Percentiles rank a stretch among this genome's conserved stretches.
phyloP scores from a whole-genome alignment of 179 eudicot genomes.

The Amaranthus tricolor region DNA sequence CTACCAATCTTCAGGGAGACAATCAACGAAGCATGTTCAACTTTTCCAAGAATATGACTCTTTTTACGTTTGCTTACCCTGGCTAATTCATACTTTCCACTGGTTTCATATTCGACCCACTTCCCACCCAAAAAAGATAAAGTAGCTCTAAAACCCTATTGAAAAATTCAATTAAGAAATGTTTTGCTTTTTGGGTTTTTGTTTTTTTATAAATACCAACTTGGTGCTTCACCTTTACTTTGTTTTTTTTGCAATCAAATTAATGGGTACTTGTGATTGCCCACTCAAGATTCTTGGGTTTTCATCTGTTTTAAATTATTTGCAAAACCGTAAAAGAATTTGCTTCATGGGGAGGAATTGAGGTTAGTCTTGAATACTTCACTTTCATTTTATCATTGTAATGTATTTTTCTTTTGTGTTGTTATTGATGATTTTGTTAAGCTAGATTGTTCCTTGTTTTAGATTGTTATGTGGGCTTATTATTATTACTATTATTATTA shows the following conservation, averaged over 20 bases:
- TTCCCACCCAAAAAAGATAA: constrained; percentile 25
- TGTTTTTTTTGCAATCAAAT: constrained; percentile 26
- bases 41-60: constrained; percentile 33
- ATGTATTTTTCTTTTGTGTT: neutral
- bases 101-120: constrained; percentile 27
- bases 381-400: neutral
- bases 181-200: constrained; percentile 20
- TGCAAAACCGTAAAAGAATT: neutral
- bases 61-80: constrained; percentile 26
- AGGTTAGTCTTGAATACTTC: constrained; percentile 20
- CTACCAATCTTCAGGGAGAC: constrained; percentile 21
- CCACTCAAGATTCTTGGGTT: constrained; percentile 28
- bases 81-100: constrained; percentile 7
- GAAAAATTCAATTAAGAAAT: neutral
- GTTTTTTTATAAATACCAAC: constrained; percentile 33
- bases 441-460: no score
- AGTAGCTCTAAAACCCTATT: constrained; percentile 10
- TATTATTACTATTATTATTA: no score
- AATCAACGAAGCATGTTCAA: constrained; percentile 21
- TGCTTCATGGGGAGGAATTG: constrained; percentile 11
- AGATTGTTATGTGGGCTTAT: no score
- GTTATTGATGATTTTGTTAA: neutral
- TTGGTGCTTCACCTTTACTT: constrained; percentile 21
- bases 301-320: constrained; percentile 17
- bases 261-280: constrained; percentile 33